Evolutionary conservation across 1,284 basidiomycete species (phyloP), one percentile per base, ranked within the genome.

Genomic region (Entoloma clypeatum): DNA sequence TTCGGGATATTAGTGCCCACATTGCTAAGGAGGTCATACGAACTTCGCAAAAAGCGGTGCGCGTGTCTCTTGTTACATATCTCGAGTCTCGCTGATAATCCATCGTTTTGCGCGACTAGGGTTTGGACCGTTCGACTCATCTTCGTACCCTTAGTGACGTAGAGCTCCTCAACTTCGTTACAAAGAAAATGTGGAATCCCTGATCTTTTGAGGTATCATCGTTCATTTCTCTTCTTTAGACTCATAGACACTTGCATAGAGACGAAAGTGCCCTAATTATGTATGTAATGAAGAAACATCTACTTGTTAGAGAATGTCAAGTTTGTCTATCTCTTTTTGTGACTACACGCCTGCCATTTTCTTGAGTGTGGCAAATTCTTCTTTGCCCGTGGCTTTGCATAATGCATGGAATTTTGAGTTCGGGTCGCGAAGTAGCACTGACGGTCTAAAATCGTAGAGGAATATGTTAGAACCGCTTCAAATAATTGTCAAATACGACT

Each of bases 371-470:
- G 75, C 69, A 60, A 92, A 92, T 62, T 93, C 90, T 13, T 77
- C 75, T 50, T 74, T 79, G 7, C 92, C 90, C 0, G 88, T 86
- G 3, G 88, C 89, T 62, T 84, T 83, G 63, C 91, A 93, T 10
- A 94, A 64, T 0, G 71, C 65, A 52, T 90, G 74, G 67, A 93
- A 93, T 50, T 75, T 77, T 25, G 86, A 86, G 16, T 68, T 64
- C 13, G 75, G 55, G 54, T 92, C 65, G 14, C 72, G 67, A 17
- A 96, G 71, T 31, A 95, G 69, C 8, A 67, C 69, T 5, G 70
- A 69, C 0, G 92, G 92, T 37, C 77, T 79, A n/a, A 17, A 39
- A 39, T 7, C 21, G 39, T 27, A 27, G 14, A 23, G 19, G n/a
- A 23, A 10, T 23, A 31, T 13, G 24, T 35, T 7, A 26, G 35